A percentile compares a stretch with the other conserved stretches of the same genome.
Evolutionary conservation across 225 moss, liverwort and hornwort genomes (phyloP).

Genomic region (Pseudisothecium myosuroides): DNA sequence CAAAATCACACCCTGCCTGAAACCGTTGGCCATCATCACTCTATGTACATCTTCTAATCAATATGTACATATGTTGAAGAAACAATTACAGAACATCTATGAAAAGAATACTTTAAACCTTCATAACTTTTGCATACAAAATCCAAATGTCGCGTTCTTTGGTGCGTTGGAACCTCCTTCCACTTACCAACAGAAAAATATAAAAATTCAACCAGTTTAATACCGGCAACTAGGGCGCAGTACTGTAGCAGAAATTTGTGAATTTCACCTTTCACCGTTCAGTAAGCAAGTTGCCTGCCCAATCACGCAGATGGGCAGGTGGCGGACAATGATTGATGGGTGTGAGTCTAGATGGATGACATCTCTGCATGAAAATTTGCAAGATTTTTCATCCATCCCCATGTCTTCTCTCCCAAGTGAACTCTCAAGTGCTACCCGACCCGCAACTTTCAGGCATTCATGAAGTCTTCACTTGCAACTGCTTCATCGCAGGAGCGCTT

Average conservation of each 20-base stretch:
- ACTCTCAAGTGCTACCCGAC: neutral
- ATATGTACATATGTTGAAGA: neutral
- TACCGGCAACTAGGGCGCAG: accelerated
- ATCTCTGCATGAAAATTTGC: neutral
- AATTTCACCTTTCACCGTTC: neutral
- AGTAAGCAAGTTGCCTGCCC: neutral
- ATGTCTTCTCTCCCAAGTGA: neutral
- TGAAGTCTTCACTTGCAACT: neutral
- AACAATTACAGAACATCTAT: accelerated
- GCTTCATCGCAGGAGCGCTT: neutral
- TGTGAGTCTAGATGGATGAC: neutral
- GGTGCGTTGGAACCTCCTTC: neutral
- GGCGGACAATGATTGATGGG: neutral
- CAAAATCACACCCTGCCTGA: no score
- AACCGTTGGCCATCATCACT: accelerated
- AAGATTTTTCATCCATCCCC: neutral
- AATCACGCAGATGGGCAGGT: neutral
- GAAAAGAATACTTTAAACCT: neutral
- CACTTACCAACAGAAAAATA: neutral
- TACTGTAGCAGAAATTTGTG: neutral
- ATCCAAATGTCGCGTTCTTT: neutral
- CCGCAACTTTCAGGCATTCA: neutral
- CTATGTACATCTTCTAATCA: neutral
- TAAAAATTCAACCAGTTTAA: neutral
- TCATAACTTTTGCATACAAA: neutral